These are phyloP conservation scores for Beauveria sp. DNA, from an alignment of 2,329 filamentous ascomycete species.

Conservation along the genomic window DNA sequence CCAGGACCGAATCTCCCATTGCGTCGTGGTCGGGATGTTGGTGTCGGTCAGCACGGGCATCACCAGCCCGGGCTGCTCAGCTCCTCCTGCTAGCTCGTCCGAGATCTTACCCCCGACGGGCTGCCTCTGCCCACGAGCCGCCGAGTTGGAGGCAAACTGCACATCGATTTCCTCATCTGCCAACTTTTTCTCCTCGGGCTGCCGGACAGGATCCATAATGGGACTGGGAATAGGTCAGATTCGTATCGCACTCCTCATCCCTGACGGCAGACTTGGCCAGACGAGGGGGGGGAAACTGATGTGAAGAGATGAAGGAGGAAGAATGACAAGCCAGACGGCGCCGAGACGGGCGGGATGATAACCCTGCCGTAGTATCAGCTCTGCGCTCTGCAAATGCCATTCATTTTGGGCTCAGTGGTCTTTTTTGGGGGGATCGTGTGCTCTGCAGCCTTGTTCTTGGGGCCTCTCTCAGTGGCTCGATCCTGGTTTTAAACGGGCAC, in stretches of 20 bases:
- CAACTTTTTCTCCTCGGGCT: neutral
- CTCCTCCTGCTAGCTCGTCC: neutral
- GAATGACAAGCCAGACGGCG: neutral
- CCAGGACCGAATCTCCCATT: constrained; percentile 12
- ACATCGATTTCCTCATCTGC: neutral
- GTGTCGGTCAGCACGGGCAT: constrained; percentile 9
- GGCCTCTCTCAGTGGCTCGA: neutral
- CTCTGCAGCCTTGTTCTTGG: neutral
- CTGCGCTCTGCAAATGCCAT: neutral
- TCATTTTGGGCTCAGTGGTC: neutral
- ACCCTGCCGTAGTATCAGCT: neutral
- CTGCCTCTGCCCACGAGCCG: neutral
- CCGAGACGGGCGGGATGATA: neutral
- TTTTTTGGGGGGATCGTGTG: neutral
- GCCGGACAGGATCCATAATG: neutral
- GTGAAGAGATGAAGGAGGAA: neutral
- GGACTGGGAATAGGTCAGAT: neutral
- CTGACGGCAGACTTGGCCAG: neutral
- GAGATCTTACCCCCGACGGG: neutral
- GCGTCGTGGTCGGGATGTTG: constrained; percentile 6
- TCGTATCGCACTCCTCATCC: neutral
- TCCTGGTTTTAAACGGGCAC: neutral
- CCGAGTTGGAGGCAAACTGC: neutral
- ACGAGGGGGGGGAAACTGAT: neutral
- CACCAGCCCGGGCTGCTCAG: neutral